A percentile compares a stretch with the other conserved stretches of the same genome.
Evolutionary conservation across 306 rosid genomes (phyloP).

Genomic region (Corylus americana): DNA sequence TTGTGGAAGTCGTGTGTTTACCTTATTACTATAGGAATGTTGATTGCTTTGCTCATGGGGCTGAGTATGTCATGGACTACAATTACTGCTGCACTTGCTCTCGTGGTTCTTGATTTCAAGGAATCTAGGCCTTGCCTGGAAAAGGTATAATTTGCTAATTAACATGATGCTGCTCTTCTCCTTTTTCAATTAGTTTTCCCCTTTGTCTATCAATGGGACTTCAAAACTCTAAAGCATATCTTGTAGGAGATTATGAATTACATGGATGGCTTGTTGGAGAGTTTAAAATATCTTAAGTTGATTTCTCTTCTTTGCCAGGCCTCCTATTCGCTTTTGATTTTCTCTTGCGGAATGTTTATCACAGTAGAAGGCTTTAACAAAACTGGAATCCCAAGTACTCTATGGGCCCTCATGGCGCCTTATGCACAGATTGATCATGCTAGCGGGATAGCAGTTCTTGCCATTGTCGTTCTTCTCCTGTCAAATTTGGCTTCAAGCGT

Average conservation of each 20-base stretch:
- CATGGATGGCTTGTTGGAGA: background rate
- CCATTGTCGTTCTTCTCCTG: slow-evolving; percentile 63
- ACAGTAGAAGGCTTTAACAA: slow-evolving; percentile 85
- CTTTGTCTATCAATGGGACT: background rate
- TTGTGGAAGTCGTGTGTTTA: slow-evolving; percentile 75
- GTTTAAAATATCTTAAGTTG: slow-evolving; percentile 14
- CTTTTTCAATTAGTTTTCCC: background rate
- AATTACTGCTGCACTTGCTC: slow-evolving; percentile 79
- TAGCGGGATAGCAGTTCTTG: slow-evolving; percentile 60
- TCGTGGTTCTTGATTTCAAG: slow-evolving; percentile 86
- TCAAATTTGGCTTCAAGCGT: slow-evolving; percentile 94
- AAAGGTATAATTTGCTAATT: slow-evolving; percentile 52
- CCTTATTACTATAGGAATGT: slow-evolving; percentile 72
- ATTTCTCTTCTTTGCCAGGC: slow-evolving; percentile 52
- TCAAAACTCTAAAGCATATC: background rate
- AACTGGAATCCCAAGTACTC: slow-evolving; percentile 83
- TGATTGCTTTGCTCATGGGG: slow-evolving; percentile 74
- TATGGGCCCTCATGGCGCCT: slow-evolving; percentile 84
- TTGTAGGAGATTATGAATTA: background rate
- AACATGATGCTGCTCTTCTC: background rate
- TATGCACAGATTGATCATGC: slow-evolving; percentile 54
- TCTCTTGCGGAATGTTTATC: slow-evolving; percentile 96
- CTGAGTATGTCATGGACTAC: slow-evolving; percentile 91
- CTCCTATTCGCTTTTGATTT: slow-evolving; percentile 81
- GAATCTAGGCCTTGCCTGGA: slow-evolving; percentile 87